These are phyloP conservation scores for Radiomyces spectabilis DNA, from an alignment of 192 early-diverging fungal genomes.

Conservation along the genomic window DNA sequence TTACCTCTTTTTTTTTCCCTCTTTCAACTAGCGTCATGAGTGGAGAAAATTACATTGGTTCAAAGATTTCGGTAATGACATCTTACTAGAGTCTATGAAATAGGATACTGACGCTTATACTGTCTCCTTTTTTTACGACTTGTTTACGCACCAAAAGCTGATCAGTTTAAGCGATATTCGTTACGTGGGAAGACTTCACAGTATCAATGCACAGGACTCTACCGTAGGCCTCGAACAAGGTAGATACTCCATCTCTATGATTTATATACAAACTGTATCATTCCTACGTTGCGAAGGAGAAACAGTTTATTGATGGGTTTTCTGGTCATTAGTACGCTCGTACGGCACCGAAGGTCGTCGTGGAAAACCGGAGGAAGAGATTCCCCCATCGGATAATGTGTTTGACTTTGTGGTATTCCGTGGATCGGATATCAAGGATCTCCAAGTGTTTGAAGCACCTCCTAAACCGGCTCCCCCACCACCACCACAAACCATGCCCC, in stretches of 20 bases:
- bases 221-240: constrained; percentile 1
- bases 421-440: constrained; percentile 86
- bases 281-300: neutral
- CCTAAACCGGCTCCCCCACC: constrained; percentile 37
- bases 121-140: neutral
- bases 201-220: neutral
- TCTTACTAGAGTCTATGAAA: neutral
- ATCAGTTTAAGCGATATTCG: constrained; percentile 5
- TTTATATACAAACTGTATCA: neutral
- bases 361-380: constrained; percentile 71
- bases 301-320: neutral
- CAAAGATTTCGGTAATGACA: constrained; percentile 5
- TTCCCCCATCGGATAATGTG: constrained; percentile 75
- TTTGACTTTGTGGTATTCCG: constrained; percentile 93
- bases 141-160: neutral
- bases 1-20: neutral
- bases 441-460: constrained; percentile 60
- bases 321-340: constrained; percentile 61
- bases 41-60: constrained; percentile 8
- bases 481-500: constrained; percentile 42
- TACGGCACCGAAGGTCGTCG: constrained; percentile 92
- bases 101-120: neutral
- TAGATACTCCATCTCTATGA: neutral
- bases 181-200: constrained; percentile 2
- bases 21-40: neutral